A percentile compares a stretch with the other conserved stretches of the same genome.
Conservation (phyloP, 2,329 filamentous ascomycete species). For the Diplodia mutila region DNA sequence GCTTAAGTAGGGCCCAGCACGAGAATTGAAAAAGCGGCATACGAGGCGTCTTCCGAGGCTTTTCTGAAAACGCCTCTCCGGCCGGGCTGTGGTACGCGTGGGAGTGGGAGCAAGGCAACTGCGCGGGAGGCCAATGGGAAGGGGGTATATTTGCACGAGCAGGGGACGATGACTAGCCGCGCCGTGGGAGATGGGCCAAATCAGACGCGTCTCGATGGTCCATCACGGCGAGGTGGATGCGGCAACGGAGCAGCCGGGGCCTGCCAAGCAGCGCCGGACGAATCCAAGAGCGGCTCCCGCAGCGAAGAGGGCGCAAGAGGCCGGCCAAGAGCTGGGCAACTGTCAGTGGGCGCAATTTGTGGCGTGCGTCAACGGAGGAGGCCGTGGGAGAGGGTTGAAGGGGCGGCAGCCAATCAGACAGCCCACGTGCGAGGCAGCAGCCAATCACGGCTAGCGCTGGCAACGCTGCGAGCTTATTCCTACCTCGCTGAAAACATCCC, state of each 20-base stretch:
- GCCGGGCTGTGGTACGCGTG: conserved; percentile 8
- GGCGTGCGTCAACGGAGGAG: background rate
- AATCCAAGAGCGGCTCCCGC: conserved; percentile 6
- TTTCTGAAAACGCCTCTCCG: conserved; percentile 18
- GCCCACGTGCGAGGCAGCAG: background rate
- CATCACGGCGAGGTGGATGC: background rate
- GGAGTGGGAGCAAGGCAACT: no score
- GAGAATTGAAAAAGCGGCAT: no score
- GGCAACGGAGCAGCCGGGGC: background rate
- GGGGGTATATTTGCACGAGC: conserved; percentile 14
- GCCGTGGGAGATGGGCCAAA: no score
- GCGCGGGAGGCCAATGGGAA: conserved; percentile 8
- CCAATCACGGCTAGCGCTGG: conserved; percentile 2
- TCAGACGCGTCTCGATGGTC: background rate
- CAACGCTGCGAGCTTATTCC: background rate
- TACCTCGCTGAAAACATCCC: conserved; percentile 7
- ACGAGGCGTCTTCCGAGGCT: conserved; percentile 7
- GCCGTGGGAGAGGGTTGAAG: background rate
- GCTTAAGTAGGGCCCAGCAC: conserved; percentile 23
- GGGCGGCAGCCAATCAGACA: conserved; percentile 1
- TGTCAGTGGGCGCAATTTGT: background rate
- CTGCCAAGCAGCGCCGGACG: conserved; percentile 9
- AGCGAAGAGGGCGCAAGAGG: conserved; percentile 13
- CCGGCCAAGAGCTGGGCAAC: conserved; percentile 11
- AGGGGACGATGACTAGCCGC: conserved; percentile 17